Conservation (phyloP, 2,329 filamentous ascomycete genomes). For the Penicillium concentricum region DNA sequence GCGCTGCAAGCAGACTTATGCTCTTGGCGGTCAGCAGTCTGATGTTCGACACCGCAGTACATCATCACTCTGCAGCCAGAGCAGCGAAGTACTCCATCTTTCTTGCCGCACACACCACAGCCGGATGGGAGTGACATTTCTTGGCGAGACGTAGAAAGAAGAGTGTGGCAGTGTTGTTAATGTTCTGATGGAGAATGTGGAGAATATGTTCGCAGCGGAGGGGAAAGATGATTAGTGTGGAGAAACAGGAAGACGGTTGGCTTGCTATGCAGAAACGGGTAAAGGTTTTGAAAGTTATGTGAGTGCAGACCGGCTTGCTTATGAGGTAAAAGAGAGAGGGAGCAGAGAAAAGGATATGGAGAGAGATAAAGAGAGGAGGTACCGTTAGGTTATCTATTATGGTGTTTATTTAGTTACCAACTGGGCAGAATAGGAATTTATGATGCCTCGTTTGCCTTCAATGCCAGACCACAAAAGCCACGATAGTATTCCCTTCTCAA, state of each 20-base stretch:
- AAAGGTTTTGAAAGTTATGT: neutral
- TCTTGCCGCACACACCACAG: conserved; percentile 27
- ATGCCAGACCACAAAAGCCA: neutral
- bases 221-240: neutral
- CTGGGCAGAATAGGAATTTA: neutral
- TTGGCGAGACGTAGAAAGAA: neutral
- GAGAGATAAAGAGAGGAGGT: neutral
- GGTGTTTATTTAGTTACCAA: neutral
- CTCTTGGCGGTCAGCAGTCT: conserved; percentile 34
- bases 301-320: neutral
- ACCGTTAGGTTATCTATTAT: neutral
- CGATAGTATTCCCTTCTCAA: neutral
- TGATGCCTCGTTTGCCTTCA: neutral
- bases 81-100: conserved; percentile 30
- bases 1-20: conserved; percentile 40
- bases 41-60: conserved; percentile 51
- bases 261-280: neutral
- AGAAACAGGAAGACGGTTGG: neutral
- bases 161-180: neutral
- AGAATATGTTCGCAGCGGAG: neutral
- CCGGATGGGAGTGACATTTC: conserved; percentile 3
- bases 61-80: conserved; percentile 43
- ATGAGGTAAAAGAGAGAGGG: too few relatives aligned
- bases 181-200: neutral
- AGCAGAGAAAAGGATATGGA: too few relatives aligned